Base-by-base conservation (phyloP, 352 stramenopile species). In the Pythium brassicae region DNA sequence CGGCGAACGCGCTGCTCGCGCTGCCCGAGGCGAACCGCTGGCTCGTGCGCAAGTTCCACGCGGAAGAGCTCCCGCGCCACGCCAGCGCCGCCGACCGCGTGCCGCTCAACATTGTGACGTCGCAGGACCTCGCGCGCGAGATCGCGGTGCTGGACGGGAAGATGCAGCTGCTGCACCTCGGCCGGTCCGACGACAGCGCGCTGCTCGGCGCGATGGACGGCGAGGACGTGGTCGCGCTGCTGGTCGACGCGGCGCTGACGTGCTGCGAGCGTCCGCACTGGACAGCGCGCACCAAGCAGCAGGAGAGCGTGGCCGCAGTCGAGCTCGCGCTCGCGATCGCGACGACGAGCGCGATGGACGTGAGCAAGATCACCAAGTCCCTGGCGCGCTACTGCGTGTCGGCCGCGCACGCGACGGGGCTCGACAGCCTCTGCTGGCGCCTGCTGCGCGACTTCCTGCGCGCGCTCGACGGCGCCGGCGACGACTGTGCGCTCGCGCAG, bases 41-140 rank as follows among this genome's bases (percentile, higher is more conserved):
- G 79, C 61, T 90, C 43, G 76, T 89, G 44, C 77, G 79, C n/a
- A 89, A 89, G 50, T 60, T 84, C 19, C 78, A 89, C 57, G 69
- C 68, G 0, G 77, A 89, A 61, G 82, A 89, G 42, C 68, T 75
- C 15, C 60, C 68, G 20, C 35, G 53, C 15, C 26, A 9, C 39
- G 58, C 29, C 11, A 50, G 50, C 26, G 17, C 49, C 19, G 51
- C 44, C 23, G 42, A 53, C 8, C 55, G 52, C 2, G 23, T 54
- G 1, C 69, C 71, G 15, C 39, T 86, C 15, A 83, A 73, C 52
- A 77, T 92, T 23, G 76, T 87, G 7, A 89, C 82, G 0, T 66
- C 75, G 20, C 69, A 83, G 25, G 76, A 90, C 43, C 79, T 90
- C 46, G 57, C 68, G n/a, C 62, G 69, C 6, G 79, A 89, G 27